Evolutionary conservation across 108 stramenopile species (phyloP).

Genomic region (Stephanodiscus triporus): DNA sequence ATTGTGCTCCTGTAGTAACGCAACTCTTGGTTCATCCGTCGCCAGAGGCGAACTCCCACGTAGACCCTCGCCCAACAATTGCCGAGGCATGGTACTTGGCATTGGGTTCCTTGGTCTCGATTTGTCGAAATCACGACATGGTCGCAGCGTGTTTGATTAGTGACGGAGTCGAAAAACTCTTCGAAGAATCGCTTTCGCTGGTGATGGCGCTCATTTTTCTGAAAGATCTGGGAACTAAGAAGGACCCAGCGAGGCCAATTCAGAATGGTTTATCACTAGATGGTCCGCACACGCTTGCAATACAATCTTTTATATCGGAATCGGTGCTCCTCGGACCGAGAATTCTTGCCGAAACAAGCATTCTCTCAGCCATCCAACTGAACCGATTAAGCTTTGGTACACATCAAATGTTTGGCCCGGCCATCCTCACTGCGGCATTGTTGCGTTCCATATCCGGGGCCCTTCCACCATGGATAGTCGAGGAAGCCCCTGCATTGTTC

Average conservation of each 20-base stretch:
- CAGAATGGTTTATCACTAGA: slow-evolving; percentile 71
- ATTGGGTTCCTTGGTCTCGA: slow-evolving; percentile 26
- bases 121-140: slow-evolving; percentile 27
- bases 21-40: slow-evolving; percentile 30
- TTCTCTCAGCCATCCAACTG: slow-evolving; percentile 17
- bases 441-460: slow-evolving; percentile 72
- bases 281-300: slow-evolving; percentile 77
- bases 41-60: slow-evolving; percentile 38
- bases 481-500: slow-evolving; percentile 63
- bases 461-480: slow-evolving; percentile 84
- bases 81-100: slow-evolving; percentile 75
- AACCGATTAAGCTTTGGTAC: slow-evolving; percentile 16
- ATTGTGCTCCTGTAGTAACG: slow-evolving; percentile 16
- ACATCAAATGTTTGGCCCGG: slow-evolving; percentile 42
- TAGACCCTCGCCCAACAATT: slow-evolving; percentile 75
- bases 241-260: slow-evolving; percentile 1
- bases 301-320: slow-evolving; percentile 61
- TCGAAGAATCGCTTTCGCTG: slow-evolving; percentile 57
- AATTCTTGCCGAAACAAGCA: slow-evolving; percentile 43
- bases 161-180: slow-evolving; percentile 34
- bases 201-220: slow-evolving; percentile 58
- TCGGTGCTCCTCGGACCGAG: slow-evolving; percentile 52
- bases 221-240: slow-evolving; percentile 45
- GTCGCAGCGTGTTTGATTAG: slow-evolving; percentile 9
- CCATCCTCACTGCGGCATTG: slow-evolving; percentile 66